These are phyloP conservation scores for Euphorbia peplus DNA, from an alignment of 345 rosid species.

Conservation along the genomic window DNA sequence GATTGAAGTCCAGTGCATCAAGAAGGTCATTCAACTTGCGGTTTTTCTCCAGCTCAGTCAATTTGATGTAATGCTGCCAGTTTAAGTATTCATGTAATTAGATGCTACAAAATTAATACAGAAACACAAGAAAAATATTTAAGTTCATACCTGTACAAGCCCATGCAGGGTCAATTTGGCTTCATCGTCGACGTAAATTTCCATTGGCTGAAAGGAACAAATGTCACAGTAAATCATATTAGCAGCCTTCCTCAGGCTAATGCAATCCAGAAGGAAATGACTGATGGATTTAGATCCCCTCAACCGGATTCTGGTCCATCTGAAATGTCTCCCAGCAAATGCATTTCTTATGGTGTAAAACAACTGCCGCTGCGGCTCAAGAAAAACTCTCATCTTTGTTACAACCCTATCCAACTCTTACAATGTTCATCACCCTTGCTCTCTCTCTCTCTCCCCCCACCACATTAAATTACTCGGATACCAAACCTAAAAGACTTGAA, in stretches of 20 bases:
- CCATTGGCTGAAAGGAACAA: slow-evolving; percentile 98
- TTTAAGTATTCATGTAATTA: neutral
- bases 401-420: slow-evolving; percentile 3
- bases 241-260: slow-evolving; percentile 62
- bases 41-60: slow-evolving; percentile 91
- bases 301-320: slow-evolving; percentile 52
- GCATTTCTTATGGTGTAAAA: slow-evolving; percentile 19
- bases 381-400: slow-evolving; percentile 14
- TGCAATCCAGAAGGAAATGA: slow-evolving; percentile 62
- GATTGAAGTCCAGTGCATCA: slow-evolving; percentile 97
- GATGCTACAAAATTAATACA: neutral
- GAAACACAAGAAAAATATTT: neutral
- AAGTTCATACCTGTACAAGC: slow-evolving; percentile 82
- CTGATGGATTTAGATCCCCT: slow-evolving; percentile 49
- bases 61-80: slow-evolving; percentile 94
- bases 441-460: neutral
- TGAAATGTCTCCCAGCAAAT: slow-evolving; percentile 39
- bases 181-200: slow-evolving; percentile 96
- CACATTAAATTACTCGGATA: no score
- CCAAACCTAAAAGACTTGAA: no score
- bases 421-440: neutral
- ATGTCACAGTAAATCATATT: slow-evolving; percentile 72
- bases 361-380: slow-evolving; percentile 28
- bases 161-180: slow-evolving; percentile 99
- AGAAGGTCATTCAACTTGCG: slow-evolving; percentile 96